Conservation (phyloP, 805 yeast species). For the Metschnikowia chrysomelidarum region DNA sequence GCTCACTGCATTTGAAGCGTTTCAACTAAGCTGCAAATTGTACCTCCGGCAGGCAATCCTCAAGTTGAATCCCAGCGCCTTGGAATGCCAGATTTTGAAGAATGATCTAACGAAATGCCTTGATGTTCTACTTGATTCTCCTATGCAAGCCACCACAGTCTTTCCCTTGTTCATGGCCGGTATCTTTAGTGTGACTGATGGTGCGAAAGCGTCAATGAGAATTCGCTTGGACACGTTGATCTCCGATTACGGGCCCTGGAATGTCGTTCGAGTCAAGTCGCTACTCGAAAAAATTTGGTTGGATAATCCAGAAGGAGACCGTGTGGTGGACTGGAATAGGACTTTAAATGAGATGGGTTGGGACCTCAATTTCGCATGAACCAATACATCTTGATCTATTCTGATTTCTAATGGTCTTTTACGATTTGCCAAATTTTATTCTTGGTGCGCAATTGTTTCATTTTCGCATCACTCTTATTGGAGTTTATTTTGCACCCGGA, state of each 20-base stretch:
- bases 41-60: constrained; percentile 67
- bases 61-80: constrained; percentile 55
- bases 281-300: constrained; percentile 51
- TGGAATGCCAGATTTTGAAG: constrained; percentile 60
- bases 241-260: constrained; percentile 66
- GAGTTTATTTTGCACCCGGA: too few species aligned
- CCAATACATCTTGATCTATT: neutral
- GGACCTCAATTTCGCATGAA: constrained; percentile 73
- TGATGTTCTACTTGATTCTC: constrained; percentile 61
- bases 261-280: constrained; percentile 44
- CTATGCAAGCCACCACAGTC: constrained; percentile 67
- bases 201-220: constrained; percentile 52
- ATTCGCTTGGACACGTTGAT: constrained; percentile 54
- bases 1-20: constrained; percentile 66
- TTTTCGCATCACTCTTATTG: too few species aligned
- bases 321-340: constrained; percentile 70
- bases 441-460: too few species aligned
- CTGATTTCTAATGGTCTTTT: neutral
- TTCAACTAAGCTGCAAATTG: constrained; percentile 65
- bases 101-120: constrained; percentile 54
- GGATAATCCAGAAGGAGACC: constrained; percentile 49
- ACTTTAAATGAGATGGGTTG: constrained; percentile 66
- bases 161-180: constrained; percentile 82
- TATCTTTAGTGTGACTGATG: constrained; percentile 54
- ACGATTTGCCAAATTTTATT: neutral